Conservation (phyloP, 176 grass and related monocot genomes). For the Rhynchospora tenuis region DNA sequence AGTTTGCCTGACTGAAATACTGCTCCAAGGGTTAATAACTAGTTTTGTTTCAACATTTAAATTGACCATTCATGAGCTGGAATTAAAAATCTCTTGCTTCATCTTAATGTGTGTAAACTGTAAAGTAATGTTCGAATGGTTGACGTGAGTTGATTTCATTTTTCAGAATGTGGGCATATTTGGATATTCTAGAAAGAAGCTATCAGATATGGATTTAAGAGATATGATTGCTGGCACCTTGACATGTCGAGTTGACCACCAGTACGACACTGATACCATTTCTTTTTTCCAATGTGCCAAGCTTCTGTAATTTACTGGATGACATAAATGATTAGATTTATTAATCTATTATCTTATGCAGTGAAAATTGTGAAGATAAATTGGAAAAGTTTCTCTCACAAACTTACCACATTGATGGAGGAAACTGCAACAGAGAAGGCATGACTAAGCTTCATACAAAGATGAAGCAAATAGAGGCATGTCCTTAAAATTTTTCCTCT, state of each 20-base stretch:
- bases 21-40: neutral
- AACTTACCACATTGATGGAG: conserved; percentile 79
- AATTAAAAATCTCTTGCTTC: neutral
- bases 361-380: conserved; percentile 89
- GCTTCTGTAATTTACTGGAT: neutral
- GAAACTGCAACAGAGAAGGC: conserved; percentile 73
- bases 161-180: conserved; percentile 89
- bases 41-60: neutral
- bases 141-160: neutral
- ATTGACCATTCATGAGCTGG: neutral
- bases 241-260: conserved; percentile 91
- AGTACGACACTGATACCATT: conserved; percentile 40
- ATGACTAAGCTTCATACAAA: conserved; percentile 65
- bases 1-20: neutral
- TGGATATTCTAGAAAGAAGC: conserved; percentile 89
- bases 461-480: conserved; percentile 78
- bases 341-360: conserved; percentile 23
- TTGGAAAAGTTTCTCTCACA: conserved; percentile 75
- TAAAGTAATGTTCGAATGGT: neutral
- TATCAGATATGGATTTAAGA: conserved; percentile 66
- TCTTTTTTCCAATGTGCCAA: neutral
- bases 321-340: neutral
- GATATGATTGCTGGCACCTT: conserved; percentile 76
- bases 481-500: neutral
- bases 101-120: neutral